These are phyloP conservation scores for Phlebiopsis gigantea DNA, from an alignment of 768 basidiomycete species.

Conservation along the genomic window DNA sequence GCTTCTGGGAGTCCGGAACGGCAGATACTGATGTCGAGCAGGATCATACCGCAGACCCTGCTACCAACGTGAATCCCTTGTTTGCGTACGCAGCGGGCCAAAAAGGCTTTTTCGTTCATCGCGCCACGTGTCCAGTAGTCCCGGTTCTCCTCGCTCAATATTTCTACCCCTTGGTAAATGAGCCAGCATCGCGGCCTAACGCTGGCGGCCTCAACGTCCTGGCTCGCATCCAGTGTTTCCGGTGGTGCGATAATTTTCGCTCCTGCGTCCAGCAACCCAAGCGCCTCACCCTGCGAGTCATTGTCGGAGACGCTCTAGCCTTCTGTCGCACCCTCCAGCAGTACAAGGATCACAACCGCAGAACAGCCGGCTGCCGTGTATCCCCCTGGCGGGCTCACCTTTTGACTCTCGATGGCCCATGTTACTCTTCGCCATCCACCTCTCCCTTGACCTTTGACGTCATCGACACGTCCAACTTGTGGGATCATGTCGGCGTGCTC, in stretches of 20 bases:
- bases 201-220: neutral
- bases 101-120: constrained; percentile 35
- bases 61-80: constrained; percentile 33
- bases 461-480: constrained; percentile 20
- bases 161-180: neutral
- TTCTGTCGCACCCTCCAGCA: constrained; percentile 9
- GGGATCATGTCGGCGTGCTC: constrained; percentile 19
- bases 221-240: constrained; percentile 4
- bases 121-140: constrained; percentile 36
- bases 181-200: neutral
- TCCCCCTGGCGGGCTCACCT: constrained; percentile 8
- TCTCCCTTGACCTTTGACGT: constrained; percentile 17
- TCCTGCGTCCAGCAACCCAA: neutral
- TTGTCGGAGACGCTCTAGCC: constrained; percentile 15
- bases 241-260: constrained; percentile 10
- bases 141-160: constrained; percentile 36
- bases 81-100: constrained; percentile 37
- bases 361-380: neutral
- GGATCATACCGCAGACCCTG: neutral
- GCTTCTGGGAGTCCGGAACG: neutral
- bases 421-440: neutral
- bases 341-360: neutral
- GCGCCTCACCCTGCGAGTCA: constrained; percentile 3
- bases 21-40: neutral
- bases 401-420: neutral